phyloP scores from a whole-genome alignment of 2,329 filamentous ascomycete genomes.

The Aspergillus hortae region DNA sequence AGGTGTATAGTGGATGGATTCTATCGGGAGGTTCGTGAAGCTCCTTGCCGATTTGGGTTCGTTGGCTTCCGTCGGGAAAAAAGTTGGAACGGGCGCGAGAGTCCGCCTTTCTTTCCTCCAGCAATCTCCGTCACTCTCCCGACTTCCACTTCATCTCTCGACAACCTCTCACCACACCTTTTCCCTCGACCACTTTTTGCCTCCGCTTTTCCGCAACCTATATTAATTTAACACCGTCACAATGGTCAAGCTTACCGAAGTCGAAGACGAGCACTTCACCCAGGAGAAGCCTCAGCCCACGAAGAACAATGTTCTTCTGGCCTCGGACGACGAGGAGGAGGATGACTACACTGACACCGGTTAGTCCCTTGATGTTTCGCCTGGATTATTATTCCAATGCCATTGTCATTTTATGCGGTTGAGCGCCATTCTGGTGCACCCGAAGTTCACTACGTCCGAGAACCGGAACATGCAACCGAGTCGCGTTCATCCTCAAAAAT shows the following conservation, averaged over 20 bases:
- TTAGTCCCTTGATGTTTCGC: slow-evolving; percentile 43
- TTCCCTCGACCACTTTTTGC: slow-evolving; percentile 9
- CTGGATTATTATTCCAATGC: background rate
- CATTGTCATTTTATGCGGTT: slow-evolving; percentile 9
- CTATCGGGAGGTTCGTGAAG: slow-evolving; percentile 20
- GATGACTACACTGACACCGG: slow-evolving; percentile 92
- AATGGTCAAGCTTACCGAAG: slow-evolving; percentile 97
- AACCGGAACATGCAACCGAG: slow-evolving; percentile 4
- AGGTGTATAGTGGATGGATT: background rate
- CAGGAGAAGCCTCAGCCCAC: slow-evolving; percentile 62
- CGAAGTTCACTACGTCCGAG: background rate
- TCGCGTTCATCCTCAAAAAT: background rate
- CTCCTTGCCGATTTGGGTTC: slow-evolving; percentile 31
- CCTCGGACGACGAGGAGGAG: slow-evolving; percentile 63
- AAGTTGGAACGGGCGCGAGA: slow-evolving; percentile 30
- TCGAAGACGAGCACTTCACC: slow-evolving; percentile 93
- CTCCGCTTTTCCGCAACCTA: background rate
- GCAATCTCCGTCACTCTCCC: slow-evolving; percentile 16
- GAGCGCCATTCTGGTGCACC: slow-evolving; percentile 36
- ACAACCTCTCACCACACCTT: background rate
- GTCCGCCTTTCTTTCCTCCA: slow-evolving; percentile 22
- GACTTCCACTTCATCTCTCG: slow-evolving; percentile 8
- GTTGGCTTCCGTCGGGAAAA: slow-evolving; percentile 30
- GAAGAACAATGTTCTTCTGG: slow-evolving; percentile 53
- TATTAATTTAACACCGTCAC: slow-evolving; percentile 24